These are phyloP conservation scores for Leishmania aethiopica DNA, from an alignment of 208 protist genomes.

Conservation along the genomic window DNA sequence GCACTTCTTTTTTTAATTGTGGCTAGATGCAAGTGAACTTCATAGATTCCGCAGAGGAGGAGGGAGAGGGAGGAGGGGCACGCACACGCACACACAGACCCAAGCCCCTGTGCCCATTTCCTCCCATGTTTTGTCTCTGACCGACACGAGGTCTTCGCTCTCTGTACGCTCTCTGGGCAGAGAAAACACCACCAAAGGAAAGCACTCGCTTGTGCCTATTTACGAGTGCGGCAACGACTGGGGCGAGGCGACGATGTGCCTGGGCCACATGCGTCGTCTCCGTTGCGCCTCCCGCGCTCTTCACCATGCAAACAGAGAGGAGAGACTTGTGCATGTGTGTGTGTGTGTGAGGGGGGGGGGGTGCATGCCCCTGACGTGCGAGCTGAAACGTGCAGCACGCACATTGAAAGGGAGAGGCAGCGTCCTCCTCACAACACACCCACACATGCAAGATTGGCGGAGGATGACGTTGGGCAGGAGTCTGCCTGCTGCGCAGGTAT, in stretches of 20 bases:
- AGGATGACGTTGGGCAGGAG: background rate
- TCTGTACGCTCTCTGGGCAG: background rate
- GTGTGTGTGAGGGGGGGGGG: background rate
- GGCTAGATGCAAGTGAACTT: background rate
- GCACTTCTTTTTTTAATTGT: background rate
- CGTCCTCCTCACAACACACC: too few relatives aligned
- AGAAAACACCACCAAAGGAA: background rate
- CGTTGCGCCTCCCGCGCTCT: background rate
- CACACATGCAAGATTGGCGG: background rate
- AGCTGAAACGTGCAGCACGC: background rate
- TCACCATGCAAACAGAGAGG: background rate
- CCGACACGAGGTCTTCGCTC: background rate
- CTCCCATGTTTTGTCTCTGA: background rate
- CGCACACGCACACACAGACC: background rate
- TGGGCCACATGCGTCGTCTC: background rate
- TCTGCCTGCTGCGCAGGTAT: background rate
- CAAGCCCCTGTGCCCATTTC: background rate
- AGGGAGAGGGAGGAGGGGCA: background rate
- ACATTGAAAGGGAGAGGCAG: background rate
- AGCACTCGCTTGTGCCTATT: background rate
- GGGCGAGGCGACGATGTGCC: background rate
- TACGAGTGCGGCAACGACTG: background rate
- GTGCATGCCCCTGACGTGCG: background rate
- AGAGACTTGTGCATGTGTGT: background rate
- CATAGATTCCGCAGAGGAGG: background rate